Base-by-base conservation (phyloP, 495 filamentous ascomycete species). In the Copromyces sp. region DNA sequence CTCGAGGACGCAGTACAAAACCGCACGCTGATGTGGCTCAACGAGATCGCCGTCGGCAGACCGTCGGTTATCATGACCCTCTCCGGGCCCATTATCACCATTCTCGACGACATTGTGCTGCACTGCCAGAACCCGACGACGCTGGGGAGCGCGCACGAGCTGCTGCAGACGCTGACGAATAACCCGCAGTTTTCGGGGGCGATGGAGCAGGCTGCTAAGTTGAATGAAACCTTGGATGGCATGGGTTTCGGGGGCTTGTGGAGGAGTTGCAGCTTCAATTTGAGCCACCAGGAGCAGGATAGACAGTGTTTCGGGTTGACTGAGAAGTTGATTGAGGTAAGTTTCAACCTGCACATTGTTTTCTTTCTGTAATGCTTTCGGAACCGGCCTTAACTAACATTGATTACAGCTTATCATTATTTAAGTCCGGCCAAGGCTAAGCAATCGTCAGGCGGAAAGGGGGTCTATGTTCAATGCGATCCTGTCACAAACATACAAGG, bases 281-380 rank as follows among this genome's bases (percentile, higher is more conserved):
- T 81, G 14, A 72, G 77, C 29, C 82, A 83, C 70, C 84, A 85
- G 68, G 84, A 86, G 41, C 83, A 83, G 38, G 84, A 87, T 29
- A 85, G 83, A 73, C 81, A 83, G 73, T 85, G 85, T 72, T 83
- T 86, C 70, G 80, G 80, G 45, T 77, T 89, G 65, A 88, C 86
- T 11, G 87, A 88, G 77, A 86, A 86, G 78, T 79, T 89, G 65
- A 89, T 89, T 74, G 86, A 89, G 83, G 87, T 88, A 70, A 75
- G 83, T 78, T 37, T 37, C 35, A 37, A 24, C 24, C 24, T 24
- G 24, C 24, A 24, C 24, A 24, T 24, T 24, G 1, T 24, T 24
- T 24, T 24, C 24, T 24, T 24, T 24, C 24, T 24, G 24, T 24
- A 24, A 24, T 24, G 24, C 24, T 24, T 24, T 24, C 24, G 24